phyloP scores from a whole-genome alignment of 768 basidiomycete species.

The Melanogaster broomeanus region DNA sequence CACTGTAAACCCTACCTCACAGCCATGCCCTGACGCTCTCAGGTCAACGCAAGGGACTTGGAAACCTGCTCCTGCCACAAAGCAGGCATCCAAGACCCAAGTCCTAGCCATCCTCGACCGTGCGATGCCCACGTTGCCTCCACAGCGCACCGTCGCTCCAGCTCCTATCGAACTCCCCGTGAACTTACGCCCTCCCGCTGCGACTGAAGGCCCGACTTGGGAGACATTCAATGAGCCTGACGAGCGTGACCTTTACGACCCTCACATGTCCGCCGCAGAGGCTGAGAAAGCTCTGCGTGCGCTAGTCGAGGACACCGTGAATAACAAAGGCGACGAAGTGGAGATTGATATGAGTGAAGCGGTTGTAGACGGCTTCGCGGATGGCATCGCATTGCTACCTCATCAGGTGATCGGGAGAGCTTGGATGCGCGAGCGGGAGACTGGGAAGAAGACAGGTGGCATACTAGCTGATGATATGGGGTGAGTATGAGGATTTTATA shows the following conservation, averaged over 20 bases:
- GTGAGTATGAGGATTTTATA: slow-evolving; percentile 36
- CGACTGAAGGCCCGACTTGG: slow-evolving; percentile 17
- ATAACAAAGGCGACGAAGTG: slow-evolving; percentile 48
- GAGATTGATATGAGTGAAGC: slow-evolving; percentile 63
- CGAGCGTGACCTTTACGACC: slow-evolving; percentile 27
- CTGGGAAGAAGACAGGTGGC: slow-evolving; percentile 77
- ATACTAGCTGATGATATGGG: slow-evolving; percentile 94
- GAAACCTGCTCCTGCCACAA: not conserved
- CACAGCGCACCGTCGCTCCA: slow-evolving; percentile 27
- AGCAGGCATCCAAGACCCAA: slow-evolving; percentile 10
- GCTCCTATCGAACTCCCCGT: slow-evolving; percentile 32
- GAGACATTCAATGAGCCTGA: slow-evolving; percentile 34
- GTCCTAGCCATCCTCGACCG: slow-evolving; percentile 27
- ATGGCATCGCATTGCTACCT: slow-evolving; percentile 70
- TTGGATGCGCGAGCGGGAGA: slow-evolving; percentile 89
- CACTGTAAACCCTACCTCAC: not conserved
- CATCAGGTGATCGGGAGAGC: slow-evolving; percentile 84
- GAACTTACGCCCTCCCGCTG: slow-evolving; percentile 18
- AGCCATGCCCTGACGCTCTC: slow-evolving; percentile 4
- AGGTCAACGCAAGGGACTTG: slow-evolving; percentile 5
- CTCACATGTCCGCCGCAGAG: slow-evolving; percentile 48
- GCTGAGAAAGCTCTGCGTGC: slow-evolving; percentile 80
- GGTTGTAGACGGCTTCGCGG: slow-evolving; percentile 74
- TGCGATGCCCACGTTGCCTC: slow-evolving; percentile 11
- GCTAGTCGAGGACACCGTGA: slow-evolving; percentile 67